Conservation (phyloP, 1,284 basidiomycete species). For the Cryptococcus sp. region DNA sequence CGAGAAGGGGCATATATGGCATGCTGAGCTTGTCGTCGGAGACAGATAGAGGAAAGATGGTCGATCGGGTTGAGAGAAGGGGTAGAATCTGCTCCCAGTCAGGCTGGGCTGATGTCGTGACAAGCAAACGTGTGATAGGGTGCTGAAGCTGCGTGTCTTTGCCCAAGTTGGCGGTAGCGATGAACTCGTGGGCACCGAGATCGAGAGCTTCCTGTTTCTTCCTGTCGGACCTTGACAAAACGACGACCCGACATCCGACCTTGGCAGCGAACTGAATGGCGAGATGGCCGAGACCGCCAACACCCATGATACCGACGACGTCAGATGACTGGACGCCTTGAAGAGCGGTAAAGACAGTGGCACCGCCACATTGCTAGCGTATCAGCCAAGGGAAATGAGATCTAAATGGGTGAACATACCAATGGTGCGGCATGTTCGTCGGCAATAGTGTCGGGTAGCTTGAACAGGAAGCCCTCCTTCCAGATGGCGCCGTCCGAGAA, state of each 20-base stretch:
- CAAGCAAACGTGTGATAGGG: slow-evolving; percentile 11
- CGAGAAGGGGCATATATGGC: slow-evolving; percentile 11
- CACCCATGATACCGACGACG: slow-evolving; percentile 44
- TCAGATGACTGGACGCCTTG: slow-evolving; percentile 20
- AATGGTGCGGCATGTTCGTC: slow-evolving; percentile 44
- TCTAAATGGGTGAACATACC: slow-evolving; percentile 19
- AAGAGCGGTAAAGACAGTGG: slow-evolving; percentile 9
- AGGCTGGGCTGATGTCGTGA: slow-evolving; percentile 11
- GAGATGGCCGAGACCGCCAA: slow-evolving; percentile 48
- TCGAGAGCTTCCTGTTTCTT: slow-evolving; percentile 51
- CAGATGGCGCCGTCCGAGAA: slow-evolving; percentile 10
- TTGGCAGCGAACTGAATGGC: slow-evolving; percentile 40
- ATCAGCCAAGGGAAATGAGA: slow-evolving; percentile 13
- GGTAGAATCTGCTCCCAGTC: slow-evolving; percentile 11
- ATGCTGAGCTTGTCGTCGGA: slow-evolving; percentile 6
- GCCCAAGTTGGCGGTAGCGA: slow-evolving; percentile 18
- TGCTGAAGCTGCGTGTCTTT: slow-evolving; percentile 3
- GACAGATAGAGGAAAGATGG: slow-evolving; percentile 13
- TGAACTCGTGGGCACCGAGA: slow-evolving; percentile 47
- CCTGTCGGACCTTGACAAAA: slow-evolving; percentile 34
- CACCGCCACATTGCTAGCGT: slow-evolving; percentile 35
- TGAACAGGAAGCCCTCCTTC: slow-evolving; percentile 11
- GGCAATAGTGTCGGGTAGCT: slow-evolving; percentile 4
- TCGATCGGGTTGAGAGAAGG: slow-evolving; percentile 4
- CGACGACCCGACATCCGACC: slow-evolving; percentile 45